phyloP scores from a whole-genome alignment of 306 rosid genomes.

The Prunus mongolica region DNA sequence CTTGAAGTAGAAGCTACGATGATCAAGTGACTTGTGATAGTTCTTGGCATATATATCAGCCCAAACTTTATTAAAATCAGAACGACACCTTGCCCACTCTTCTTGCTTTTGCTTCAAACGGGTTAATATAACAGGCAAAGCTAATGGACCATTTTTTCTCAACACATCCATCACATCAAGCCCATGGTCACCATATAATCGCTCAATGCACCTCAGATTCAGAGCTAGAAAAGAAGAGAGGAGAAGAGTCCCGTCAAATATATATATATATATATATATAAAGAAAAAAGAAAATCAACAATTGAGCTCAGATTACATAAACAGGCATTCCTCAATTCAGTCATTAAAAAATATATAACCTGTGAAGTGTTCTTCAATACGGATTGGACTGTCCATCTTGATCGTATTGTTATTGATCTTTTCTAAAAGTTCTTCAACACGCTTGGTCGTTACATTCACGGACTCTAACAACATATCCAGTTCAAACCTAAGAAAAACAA shows the following conservation, averaged over 20 bases:
- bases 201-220: constrained; percentile 90
- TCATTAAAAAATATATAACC: constrained; percentile 44
- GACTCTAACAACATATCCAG: constrained; percentile 98
- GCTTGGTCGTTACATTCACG: constrained; percentile 79
- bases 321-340: constrained; percentile 18
- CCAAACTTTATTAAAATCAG: constrained; percentile 97
- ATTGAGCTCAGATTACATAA: constrained; percentile 10
- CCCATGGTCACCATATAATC: constrained; percentile 98
- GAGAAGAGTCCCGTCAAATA: constrained; percentile 22
- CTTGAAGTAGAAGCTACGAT: constrained; percentile 99
- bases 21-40: constrained; percentile 98
- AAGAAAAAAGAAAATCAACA: constrained; percentile 10
- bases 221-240: constrained; percentile 48
- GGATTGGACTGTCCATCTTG: constrained; percentile 63
- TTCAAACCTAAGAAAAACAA: constrained; percentile 72
- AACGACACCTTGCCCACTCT: constrained; percentile 94
- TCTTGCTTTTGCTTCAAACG: constrained; percentile 99
- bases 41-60: constrained; percentile 95
- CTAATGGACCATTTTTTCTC: constrained; percentile 74
- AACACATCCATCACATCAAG: constrained; percentile 95
- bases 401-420: constrained; percentile 68
- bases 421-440: constrained; percentile 85
- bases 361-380: constrained; percentile 86
- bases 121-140: constrained; percentile 88
- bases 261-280: constrained; percentile 8